Evolutionary conservation across 1,284 basidiomycete species (phyloP).

Genomic region (Apiotrichum domesticum): DNA sequence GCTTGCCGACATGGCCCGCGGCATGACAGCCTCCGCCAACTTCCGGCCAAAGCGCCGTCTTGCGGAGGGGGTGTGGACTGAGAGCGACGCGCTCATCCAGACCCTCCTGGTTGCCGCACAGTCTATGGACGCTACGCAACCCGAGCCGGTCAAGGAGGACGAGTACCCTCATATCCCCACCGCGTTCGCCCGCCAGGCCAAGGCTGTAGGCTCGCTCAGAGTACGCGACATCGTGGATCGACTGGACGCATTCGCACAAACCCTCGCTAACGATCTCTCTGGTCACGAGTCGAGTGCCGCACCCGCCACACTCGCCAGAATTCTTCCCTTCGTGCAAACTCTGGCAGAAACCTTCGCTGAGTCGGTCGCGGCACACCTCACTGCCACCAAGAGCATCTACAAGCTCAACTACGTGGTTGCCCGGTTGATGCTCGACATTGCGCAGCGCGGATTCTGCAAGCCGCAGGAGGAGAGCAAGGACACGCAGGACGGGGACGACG

Average conservation of each 20-base stretch:
- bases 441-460: slow-evolving; percentile 85
- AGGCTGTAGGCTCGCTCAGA: slow-evolving; percentile 29
- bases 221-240: slow-evolving; percentile 34
- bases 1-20: slow-evolving; percentile 51
- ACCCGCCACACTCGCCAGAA: slow-evolving; percentile 25
- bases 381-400: slow-evolving; percentile 64
- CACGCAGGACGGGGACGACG: slow-evolving; percentile 53
- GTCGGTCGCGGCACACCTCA: slow-evolving; percentile 18
- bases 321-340: slow-evolving; percentile 50
- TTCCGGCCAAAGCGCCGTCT: slow-evolving; percentile 4
- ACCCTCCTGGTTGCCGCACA: slow-evolving; percentile 61
- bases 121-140: slow-evolving; percentile 47
- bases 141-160: slow-evolving; percentile 27
- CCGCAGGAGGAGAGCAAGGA: slow-evolving; percentile 63
- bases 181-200: slow-evolving; percentile 24
- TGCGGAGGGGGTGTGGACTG: slow-evolving; percentile 22
- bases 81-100: slow-evolving; percentile 54
- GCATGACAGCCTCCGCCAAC: slow-evolving; percentile 5
- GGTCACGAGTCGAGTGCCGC: slow-evolving; percentile 9
- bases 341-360: slow-evolving; percentile 55
- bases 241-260: slow-evolving; percentile 23
- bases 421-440: slow-evolving; percentile 66
- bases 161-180: slow-evolving; percentile 34
- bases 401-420: slow-evolving; percentile 77
- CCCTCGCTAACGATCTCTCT: slow-evolving; percentile 12